Evolutionary conservation across 805 yeast species (phyloP).

Genomic region (Komagataella mondaviorum): DNA sequence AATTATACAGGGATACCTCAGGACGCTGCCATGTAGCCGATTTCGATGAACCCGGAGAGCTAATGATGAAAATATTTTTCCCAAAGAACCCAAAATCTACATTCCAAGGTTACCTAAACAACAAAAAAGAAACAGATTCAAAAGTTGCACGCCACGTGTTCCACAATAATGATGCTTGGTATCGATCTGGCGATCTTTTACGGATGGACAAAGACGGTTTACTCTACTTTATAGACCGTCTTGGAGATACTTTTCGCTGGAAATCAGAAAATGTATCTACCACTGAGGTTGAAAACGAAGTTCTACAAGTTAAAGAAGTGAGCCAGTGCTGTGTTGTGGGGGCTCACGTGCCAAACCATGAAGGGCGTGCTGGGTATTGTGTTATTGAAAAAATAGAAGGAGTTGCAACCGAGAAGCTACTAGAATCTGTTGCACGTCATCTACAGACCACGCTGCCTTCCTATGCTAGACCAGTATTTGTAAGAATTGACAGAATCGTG

Average conservation of each 20-base stretch:
- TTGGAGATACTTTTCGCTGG: slow-evolving; percentile 96
- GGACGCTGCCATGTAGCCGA: slow-evolving; percentile 49
- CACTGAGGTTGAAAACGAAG: slow-evolving; percentile 78
- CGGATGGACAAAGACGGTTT: slow-evolving; percentile 53
- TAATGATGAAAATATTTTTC: slow-evolving; percentile 61
- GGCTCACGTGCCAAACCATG: slow-evolving; percentile 70
- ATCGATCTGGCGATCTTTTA: slow-evolving; percentile 77
- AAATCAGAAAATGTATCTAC: slow-evolving; percentile 92
- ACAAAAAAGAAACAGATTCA: slow-evolving; percentile 63
- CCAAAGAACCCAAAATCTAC: slow-evolving; percentile 51
- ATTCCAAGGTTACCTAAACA: slow-evolving; percentile 84
- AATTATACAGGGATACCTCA: slow-evolving; percentile 49
- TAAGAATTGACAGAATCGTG: slow-evolving; percentile 55
- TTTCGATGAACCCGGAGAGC: slow-evolving; percentile 70
- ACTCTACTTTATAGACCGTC: slow-evolving; percentile 76
- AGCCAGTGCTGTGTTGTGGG: slow-evolving; percentile 81
- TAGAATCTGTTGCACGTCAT: slow-evolving; percentile 16
- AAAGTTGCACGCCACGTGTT: slow-evolving; percentile 67
- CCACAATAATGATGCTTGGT: slow-evolving; percentile 82
- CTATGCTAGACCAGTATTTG: slow-evolving; percentile 76
- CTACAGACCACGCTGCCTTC: slow-evolving; percentile 45
- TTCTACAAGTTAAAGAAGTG: slow-evolving; percentile 30
- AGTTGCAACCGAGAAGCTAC: slow-evolving; percentile 9
- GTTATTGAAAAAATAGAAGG: slow-evolving; percentile 41
- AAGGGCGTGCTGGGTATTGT: slow-evolving; percentile 91